Conservation (phyloP, 2,329 filamentous ascomycete genomes). For the Decorospora gaudefroyi region DNA sequence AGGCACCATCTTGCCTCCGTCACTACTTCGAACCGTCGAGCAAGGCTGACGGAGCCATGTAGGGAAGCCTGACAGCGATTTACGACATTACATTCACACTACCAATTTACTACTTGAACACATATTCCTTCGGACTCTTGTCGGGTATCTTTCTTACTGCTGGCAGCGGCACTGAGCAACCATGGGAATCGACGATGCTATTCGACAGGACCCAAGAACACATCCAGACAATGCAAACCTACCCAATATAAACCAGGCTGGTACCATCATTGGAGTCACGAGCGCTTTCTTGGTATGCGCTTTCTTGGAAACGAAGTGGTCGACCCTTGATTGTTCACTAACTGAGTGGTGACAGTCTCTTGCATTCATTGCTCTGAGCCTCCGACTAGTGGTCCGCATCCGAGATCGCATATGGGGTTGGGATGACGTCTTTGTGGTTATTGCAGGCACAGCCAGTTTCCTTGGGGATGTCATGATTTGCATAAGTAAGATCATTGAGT, state of each 20-base stretch:
- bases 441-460: conserved; percentile 31
- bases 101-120: not conserved
- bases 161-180: not conserved
- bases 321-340: not conserved
- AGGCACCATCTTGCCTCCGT: not conserved
- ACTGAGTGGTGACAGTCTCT: conserved; percentile 23
- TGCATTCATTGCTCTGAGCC: conserved; percentile 31
- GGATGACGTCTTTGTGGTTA: conserved; percentile 44
- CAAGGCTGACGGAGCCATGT: conserved; percentile 6
- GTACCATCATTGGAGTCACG: conserved; percentile 36
- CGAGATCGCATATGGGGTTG: conserved; percentile 41
- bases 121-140: not conserved
- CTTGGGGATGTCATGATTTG: conserved; percentile 39
- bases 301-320: not conserved
- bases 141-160: not conserved
- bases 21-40: conserved; percentile 1
- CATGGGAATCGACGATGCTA: conserved; percentile 1
- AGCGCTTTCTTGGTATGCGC: conserved; percentile 41
- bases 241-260: conserved; percentile 36
- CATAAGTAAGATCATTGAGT: conserved; percentile 32
- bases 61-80: conserved; percentile 7
- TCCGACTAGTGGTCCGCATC: conserved; percentile 41
- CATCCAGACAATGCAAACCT: conserved; percentile 37
- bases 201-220: conserved; percentile 11
- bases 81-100: conserved; percentile 1